phyloP scores from a whole-genome alignment of 2,329 filamentous ascomycete genomes.

The Alternaria hordeiaustralica region DNA sequence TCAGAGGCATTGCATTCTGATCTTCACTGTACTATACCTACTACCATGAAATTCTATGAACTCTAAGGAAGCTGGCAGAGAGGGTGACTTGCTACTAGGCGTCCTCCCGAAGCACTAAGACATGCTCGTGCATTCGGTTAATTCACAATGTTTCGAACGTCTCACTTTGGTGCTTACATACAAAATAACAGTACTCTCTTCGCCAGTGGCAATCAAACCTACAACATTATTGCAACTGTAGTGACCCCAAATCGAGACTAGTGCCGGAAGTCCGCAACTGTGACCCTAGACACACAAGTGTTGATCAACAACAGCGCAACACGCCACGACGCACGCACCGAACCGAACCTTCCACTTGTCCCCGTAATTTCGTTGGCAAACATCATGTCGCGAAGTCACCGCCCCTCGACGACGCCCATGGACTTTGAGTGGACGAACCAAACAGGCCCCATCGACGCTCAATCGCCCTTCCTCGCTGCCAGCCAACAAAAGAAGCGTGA shows the following conservation, averaged over 20 bases:
- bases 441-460: constrained; percentile 53
- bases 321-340: constrained; percentile 11
- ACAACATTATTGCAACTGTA: not conserved
- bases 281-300: constrained; percentile 13
- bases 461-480: constrained; percentile 55
- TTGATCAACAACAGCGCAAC: constrained; percentile 22
- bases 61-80: not conserved
- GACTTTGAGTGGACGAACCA: constrained; percentile 61
- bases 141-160: not conserved
- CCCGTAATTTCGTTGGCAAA: not conserved
- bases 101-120: not conserved
- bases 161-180: not conserved
- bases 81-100: not conserved
- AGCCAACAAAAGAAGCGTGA: constrained; percentile 49
- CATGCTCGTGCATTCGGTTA: not conserved
- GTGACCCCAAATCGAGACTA: constrained; percentile 9
- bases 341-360: not conserved
- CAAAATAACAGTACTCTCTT: not conserved
- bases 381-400: constrained; percentile 39
- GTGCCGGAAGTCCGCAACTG: constrained; percentile 25
- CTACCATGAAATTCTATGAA: not conserved
- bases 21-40: not conserved
- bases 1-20: not conserved
- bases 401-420: constrained; percentile 57
- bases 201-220: not conserved